Evolutionary conservation across 23 red algal genomes (phyloP).

Genomic region (Cyanidioschyzon merolae): DNA sequence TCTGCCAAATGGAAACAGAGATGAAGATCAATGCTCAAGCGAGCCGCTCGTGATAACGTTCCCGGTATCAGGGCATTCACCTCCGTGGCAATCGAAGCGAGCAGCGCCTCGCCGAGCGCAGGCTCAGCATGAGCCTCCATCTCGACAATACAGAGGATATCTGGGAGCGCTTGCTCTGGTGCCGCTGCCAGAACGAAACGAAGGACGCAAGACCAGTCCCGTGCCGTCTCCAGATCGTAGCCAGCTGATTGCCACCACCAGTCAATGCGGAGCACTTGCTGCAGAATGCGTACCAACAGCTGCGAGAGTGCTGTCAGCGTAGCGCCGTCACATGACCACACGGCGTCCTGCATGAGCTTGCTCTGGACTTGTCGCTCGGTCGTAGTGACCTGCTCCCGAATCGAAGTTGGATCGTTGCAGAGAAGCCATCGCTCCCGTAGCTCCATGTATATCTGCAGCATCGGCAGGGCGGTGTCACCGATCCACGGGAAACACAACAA

Average conservation of each 20-base stretch:
- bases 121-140: slow-evolving; percentile 4
- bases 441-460: neutral
- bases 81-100: neutral
- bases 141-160: neutral
- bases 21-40: neutral
- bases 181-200: neutral
- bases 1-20: neutral
- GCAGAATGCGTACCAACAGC: neutral
- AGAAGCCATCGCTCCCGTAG: neutral
- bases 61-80: neutral
- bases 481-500: neutral
- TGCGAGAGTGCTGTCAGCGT: neutral
- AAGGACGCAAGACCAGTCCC: neutral
- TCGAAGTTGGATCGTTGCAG: neutral
- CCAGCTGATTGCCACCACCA: neutral
- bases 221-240: neutral
- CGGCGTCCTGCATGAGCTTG: neutral
- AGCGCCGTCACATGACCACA: neutral
- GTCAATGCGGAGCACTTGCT: slow-evolving; percentile 14
- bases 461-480: neutral
- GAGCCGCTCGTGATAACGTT: neutral
- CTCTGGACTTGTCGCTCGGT: neutral
- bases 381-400: neutral
- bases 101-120: neutral
- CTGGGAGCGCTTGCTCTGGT: neutral